Conservation (phyloP, 2,329 filamentous ascomycete genomes). For the Verticillium dahliae region DNA sequence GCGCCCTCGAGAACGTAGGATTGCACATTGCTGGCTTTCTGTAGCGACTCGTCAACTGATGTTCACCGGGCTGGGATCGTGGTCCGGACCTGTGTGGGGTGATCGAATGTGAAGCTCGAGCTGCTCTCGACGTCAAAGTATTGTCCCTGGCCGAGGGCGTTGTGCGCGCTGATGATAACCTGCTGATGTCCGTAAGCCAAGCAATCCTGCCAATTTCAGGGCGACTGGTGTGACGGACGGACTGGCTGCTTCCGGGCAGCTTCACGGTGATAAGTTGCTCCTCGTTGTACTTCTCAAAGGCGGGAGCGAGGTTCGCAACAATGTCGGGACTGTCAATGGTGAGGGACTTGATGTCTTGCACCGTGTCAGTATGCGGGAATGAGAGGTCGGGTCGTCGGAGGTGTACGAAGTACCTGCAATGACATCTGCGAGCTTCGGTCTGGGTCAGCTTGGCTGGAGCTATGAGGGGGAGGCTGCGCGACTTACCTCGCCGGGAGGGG, state of each 20-base stretch:
- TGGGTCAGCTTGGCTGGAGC: slow-evolving; percentile 12
- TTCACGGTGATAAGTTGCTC: slow-evolving; percentile 86
- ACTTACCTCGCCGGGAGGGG: slow-evolving; percentile 90
- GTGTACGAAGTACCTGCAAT: slow-evolving; percentile 59
- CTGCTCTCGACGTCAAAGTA: slow-evolving; percentile 90
- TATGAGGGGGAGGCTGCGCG: slow-evolving; percentile 8
- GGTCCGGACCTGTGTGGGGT: slow-evolving; percentile 61
- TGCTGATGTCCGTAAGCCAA: slow-evolving; percentile 22
- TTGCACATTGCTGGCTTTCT: slow-evolving; percentile 80
- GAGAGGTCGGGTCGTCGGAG: neutral
- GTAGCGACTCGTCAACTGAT: slow-evolving; percentile 10
- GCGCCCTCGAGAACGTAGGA: slow-evolving; percentile 71
- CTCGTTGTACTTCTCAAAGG: slow-evolving; percentile 94
- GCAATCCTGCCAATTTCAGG: neutral
- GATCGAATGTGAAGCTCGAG: slow-evolving; percentile 84
- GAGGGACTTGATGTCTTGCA: slow-evolving; percentile 79
- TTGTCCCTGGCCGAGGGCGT: slow-evolving; percentile 68
- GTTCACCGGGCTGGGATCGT: neutral
- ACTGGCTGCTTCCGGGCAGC: slow-evolving; percentile 75
- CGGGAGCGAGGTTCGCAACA: slow-evolving; percentile 67
- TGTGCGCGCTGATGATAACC: slow-evolving; percentile 83
- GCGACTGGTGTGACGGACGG: slow-evolving; percentile 17
- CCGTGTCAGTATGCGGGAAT: slow-evolving; percentile 7
- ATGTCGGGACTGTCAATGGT: slow-evolving; percentile 64
- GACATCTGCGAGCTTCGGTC: slow-evolving; percentile 71